These are phyloP conservation scores for Combretum micranthum DNA, from an alignment of 345 rosid genomes.

Conservation along the genomic window DNA sequence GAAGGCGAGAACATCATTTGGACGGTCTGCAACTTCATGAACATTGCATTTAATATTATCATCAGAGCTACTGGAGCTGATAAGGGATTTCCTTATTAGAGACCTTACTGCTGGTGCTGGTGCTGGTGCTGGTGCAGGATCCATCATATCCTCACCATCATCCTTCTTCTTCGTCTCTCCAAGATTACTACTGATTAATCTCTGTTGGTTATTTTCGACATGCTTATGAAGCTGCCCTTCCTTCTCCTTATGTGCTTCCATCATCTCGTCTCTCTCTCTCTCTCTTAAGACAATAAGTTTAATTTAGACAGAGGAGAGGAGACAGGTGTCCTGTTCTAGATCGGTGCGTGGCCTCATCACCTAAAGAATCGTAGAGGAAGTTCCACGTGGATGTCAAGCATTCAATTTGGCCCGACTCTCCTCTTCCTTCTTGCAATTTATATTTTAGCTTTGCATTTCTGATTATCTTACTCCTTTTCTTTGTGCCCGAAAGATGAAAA, in stretches of 20 bases:
- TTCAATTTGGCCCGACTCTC: too few species aligned
- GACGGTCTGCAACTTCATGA: constrained; percentile 1
- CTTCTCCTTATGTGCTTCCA: constrained; percentile 16
- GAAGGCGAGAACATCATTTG: constrained; percentile 26
- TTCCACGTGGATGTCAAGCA: too few species aligned
- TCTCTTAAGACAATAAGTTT: too few species aligned
- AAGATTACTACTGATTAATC: too few species aligned
- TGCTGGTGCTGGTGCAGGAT: neutral
- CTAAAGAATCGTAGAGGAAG: too few species aligned
- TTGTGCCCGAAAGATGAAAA: too few species aligned
- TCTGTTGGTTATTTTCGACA: neutral
- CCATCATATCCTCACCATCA: neutral
- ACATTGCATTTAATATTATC: neutral
- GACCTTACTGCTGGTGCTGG: constrained; percentile 3
- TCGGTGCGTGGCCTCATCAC: too few species aligned
- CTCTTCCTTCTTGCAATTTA: too few species aligned
- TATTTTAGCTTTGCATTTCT: too few species aligned
- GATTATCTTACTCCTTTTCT: too few species aligned
- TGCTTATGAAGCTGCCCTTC: neutral
- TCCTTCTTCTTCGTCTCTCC: neutral
- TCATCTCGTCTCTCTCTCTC: neutral
- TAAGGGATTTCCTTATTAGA: constrained; percentile 14
- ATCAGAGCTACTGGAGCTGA: neutral
- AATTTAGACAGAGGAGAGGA: too few species aligned
- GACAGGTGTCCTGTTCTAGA: too few species aligned